These are phyloP conservation scores for Fusarium guadeloupense DNA, from an alignment of 2,329 filamentous ascomycete genomes.

Conservation along the genomic window DNA sequence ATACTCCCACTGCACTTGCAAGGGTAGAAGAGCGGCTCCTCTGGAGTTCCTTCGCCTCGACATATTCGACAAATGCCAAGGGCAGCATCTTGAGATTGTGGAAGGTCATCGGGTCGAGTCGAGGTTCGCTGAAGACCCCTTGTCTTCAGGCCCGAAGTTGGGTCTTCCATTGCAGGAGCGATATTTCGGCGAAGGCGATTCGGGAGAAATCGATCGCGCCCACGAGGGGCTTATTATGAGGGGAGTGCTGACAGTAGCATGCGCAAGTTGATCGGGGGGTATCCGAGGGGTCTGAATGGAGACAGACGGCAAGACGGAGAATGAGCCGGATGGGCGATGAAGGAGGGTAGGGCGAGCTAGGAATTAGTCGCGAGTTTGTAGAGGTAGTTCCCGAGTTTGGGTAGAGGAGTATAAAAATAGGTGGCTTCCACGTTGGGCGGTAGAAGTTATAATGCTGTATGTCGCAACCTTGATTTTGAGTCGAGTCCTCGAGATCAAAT, in stretches of 20 bases:
- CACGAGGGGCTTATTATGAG: constrained; percentile 43
- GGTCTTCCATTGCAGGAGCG: constrained; percentile 41
- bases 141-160: constrained; percentile 31
- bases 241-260: constrained; percentile 32
- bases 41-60: constrained; percentile 81
- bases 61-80: constrained; percentile 96
- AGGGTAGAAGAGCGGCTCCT: constrained; percentile 93
- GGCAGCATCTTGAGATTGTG: constrained; percentile 46
- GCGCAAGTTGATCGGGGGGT: constrained; percentile 19
- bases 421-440: background rate
- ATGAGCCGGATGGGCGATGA: background rate
- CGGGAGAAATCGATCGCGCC: constrained; percentile 38
- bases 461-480: background rate
- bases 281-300: constrained; percentile 23
- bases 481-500: constrained; percentile 1
- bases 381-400: background rate
- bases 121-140: constrained; percentile 40
- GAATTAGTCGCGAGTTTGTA: too few relatives aligned
- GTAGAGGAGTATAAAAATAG: background rate
- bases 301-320: constrained; percentile 2
- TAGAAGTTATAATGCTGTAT: background rate
- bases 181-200: constrained; percentile 31
- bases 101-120: constrained; percentile 39
- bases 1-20: constrained; percentile 99
- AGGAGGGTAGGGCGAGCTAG: background rate